These are phyloP conservation scores for Favolaschia claudopus DNA, from an alignment of 768 basidiomycete genomes.

Conservation along the genomic window DNA sequence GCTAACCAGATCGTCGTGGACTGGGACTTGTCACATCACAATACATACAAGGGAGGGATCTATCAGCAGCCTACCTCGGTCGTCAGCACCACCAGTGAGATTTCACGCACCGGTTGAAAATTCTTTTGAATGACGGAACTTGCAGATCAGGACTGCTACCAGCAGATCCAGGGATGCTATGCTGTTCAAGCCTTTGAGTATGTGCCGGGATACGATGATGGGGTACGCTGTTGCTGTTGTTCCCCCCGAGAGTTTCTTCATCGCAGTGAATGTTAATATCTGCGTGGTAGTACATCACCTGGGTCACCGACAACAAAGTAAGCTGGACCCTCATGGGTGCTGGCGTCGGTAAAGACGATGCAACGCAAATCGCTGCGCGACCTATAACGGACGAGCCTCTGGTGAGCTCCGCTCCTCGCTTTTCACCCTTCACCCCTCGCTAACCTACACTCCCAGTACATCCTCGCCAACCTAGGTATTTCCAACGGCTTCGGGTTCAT, in stretches of 20 bases:
- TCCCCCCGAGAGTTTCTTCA: neutral
- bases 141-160: conserved; percentile 70
- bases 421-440: conserved; percentile 30
- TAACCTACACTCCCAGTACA: conserved; percentile 62
- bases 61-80: conserved; percentile 85
- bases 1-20: conserved; percentile 66
- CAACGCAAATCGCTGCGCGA: conserved; percentile 67
- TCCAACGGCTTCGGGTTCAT: conserved; percentile 79
- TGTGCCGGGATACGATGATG: conserved; percentile 67
- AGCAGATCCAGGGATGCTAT: conserved; percentile 62
- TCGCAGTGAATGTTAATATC: conserved; percentile 6
- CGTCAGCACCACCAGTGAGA: conserved; percentile 59
- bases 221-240: conserved; percentile 46
- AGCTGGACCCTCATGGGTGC: conserved; percentile 80
- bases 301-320: conserved; percentile 73
- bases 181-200: conserved; percentile 85
- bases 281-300: conserved; percentile 76
- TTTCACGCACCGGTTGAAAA: neutral
- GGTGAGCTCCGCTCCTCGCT: conserved; percentile 50
- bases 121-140: neutral
- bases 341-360: conserved; percentile 69
- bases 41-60: conserved; percentile 71
- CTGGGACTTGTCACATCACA: conserved; percentile 59
- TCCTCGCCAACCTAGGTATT: conserved; percentile 86
- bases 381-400: conserved; percentile 87